Evolutionary conservation across 2,329 filamentous ascomycete genomes (phyloP).

Genomic region (Fusarium algeriense): DNA sequence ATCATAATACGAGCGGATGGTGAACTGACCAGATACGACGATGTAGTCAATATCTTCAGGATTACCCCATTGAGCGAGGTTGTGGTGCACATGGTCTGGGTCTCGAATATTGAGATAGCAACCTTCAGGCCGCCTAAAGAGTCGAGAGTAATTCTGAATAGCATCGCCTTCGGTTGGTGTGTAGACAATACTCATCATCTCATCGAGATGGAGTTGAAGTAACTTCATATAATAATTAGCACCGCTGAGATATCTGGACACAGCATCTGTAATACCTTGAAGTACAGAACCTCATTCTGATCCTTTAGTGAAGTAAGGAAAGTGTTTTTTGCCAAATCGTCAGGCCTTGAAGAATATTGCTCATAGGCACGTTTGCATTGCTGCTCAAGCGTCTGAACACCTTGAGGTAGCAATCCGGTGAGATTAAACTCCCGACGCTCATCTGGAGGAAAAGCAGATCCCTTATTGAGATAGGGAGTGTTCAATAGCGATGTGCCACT

Average conservation of each 20-base stretch:
- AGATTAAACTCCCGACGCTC: constrained; percentile 79
- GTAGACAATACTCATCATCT: constrained; percentile 93
- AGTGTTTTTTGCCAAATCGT: constrained; percentile 84
- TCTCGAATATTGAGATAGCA: constrained; percentile 84
- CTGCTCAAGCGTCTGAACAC: constrained; percentile 80
- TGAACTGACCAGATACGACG: constrained; percentile 78
- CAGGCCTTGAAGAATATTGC: constrained; percentile 74
- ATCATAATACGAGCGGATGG: too few relatives aligned
- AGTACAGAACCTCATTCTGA: constrained; percentile 88
- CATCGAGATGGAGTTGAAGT: constrained; percentile 80
- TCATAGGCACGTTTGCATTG: constrained; percentile 83
- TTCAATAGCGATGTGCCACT: constrained; percentile 53
- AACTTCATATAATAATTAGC: constrained; percentile 61
- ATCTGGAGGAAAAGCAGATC: constrained; percentile 77
- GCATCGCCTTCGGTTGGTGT: constrained; percentile 92
- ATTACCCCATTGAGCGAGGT: constrained; percentile 75
- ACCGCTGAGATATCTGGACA: not conserved
- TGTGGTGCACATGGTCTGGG: constrained; percentile 72
- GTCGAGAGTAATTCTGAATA: constrained; percentile 83
- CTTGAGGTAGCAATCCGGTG: constrained; percentile 77
- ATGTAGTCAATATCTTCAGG: constrained; percentile 88
- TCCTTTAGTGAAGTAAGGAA: constrained; percentile 88
- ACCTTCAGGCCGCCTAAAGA: constrained; percentile 84
- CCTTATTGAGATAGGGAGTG: constrained; percentile 75
- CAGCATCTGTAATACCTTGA: constrained; percentile 63